phyloP scores from a whole-genome alignment of 768 basidiomycete genomes.

The Suillus plorans region DNA sequence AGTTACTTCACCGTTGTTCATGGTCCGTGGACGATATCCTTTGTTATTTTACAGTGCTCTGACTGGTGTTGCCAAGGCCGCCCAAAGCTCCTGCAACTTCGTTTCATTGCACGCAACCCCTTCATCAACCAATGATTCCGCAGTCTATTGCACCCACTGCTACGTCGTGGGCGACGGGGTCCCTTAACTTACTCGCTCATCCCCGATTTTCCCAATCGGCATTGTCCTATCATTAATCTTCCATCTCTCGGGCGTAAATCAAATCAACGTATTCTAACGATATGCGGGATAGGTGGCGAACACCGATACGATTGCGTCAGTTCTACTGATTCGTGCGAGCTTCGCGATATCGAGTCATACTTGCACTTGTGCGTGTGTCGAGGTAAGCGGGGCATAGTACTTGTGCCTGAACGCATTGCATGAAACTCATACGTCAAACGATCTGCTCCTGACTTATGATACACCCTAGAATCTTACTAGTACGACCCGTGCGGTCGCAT shows the following conservation, averaged over 20 bases:
- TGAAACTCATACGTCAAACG: neutral
- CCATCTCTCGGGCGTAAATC: neutral
- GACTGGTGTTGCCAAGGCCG: neutral
- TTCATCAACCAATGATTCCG: neutral
- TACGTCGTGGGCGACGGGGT: neutral
- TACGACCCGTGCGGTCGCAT: neutral
- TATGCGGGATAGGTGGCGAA: neutral
- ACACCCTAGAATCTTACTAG: neutral
- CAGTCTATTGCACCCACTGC: neutral
- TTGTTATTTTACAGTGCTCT: neutral
- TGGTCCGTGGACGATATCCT: neutral
- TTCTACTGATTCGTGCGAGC: neutral
- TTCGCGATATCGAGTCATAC: neutral
- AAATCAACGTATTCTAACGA: conserved; percentile 1
- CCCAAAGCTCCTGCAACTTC: neutral
- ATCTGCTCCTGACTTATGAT: neutral
- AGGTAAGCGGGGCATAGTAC: neutral
- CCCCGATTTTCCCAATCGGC: neutral
- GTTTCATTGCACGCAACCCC: neutral
- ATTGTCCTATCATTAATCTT: neutral
- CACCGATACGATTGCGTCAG: neutral
- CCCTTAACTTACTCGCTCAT: neutral
- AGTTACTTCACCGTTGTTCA: neutral
- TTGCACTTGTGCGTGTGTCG: neutral
- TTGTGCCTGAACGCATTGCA: neutral